Conservation (phyloP, 75 land plant genomes). For the Ceratopteris richardii region DNA sequence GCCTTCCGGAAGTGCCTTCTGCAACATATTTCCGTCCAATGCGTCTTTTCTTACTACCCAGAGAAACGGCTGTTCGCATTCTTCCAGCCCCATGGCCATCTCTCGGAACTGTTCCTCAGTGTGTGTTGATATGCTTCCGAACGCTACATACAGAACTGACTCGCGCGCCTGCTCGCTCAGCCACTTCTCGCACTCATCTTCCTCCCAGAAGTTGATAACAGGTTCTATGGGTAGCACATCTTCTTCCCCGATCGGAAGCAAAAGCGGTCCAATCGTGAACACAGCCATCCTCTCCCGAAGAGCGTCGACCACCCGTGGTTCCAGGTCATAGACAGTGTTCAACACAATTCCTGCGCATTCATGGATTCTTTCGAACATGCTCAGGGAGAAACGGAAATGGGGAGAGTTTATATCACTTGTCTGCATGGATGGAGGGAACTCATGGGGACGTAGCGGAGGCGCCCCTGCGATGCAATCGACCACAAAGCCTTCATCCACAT, state of each 20-base stretch:
- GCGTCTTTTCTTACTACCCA: conserved; percentile 17
- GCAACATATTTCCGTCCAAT: background rate
- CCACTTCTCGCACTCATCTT: conserved; percentile 10
- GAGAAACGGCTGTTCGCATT: conserved; percentile 23
- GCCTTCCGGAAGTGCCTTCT: conserved; percentile 5
- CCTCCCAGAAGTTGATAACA: conserved; percentile 4
- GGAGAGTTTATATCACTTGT: background rate
- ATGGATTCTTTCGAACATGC: background rate
- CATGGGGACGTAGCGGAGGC: conserved; percentile 17
- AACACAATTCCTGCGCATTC: conserved; percentile 7
- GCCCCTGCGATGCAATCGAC: conserved; percentile 18
- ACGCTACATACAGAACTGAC: conserved; percentile 24
- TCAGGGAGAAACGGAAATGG: background rate
- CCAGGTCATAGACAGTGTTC: conserved; percentile 29
- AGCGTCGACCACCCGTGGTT: conserved; percentile 13
- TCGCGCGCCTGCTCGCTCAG: conserved; percentile 4
- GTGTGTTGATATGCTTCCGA: conserved; percentile 26
- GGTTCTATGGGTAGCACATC: background rate
- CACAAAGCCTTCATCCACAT: too few relatives aligned
- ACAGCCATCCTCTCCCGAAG: background rate
- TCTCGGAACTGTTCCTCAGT: conserved; percentile 13
- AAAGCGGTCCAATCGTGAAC: conserved; percentile 8
- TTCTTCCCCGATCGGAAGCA: background rate
- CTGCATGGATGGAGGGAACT: conserved; percentile 35
- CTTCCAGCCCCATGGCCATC: conserved; percentile 15